Evolutionary conservation across 2,329 filamentous ascomycete species (phyloP).

Genomic region (Calonectria honghensis): DNA sequence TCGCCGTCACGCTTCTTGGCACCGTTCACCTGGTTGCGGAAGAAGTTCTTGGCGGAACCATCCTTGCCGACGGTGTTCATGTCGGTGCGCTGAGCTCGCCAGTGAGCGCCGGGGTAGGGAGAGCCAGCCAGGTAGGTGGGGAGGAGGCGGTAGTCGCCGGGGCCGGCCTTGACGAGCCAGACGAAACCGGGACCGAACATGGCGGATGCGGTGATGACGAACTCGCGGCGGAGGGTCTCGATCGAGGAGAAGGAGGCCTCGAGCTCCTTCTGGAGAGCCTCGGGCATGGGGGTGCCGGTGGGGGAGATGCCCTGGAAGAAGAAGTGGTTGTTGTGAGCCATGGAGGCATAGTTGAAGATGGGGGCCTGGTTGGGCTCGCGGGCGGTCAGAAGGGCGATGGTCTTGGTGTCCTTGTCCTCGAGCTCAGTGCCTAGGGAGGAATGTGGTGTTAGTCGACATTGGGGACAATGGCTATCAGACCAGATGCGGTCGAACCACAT

Average conservation of each 20-base stretch:
- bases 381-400: constrained; percentile 84
- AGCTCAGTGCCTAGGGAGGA: constrained; percentile 75
- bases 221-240: constrained; percentile 86
- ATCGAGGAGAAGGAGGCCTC: constrained; percentile 85
- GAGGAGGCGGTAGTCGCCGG: constrained; percentile 79
- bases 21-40: constrained; percentile 62
- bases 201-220: constrained; percentile 85
- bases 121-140: constrained; percentile 94
- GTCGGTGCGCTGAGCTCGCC: constrained; percentile 81
- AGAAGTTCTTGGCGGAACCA: constrained; percentile 60
- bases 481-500: constrained; percentile 24
- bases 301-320: constrained; percentile 79
- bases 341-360: constrained; percentile 96
- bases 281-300: constrained; percentile 71
- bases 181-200: constrained; percentile 99
- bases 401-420: constrained; percentile 77
- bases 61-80: constrained; percentile 77
- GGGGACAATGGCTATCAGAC: constrained; percentile 22
- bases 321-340: constrained; percentile 93
- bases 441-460: constrained; percentile 38
- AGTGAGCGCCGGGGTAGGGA: constrained; percentile 90
- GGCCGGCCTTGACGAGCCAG: constrained; percentile 85
- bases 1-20: constrained; percentile 55
- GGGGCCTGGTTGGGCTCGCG: constrained; percentile 86
- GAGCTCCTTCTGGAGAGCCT: constrained; percentile 75